Conservation (phyloP, 208 protist species). For the Leptomonas seymouri region DNA sequence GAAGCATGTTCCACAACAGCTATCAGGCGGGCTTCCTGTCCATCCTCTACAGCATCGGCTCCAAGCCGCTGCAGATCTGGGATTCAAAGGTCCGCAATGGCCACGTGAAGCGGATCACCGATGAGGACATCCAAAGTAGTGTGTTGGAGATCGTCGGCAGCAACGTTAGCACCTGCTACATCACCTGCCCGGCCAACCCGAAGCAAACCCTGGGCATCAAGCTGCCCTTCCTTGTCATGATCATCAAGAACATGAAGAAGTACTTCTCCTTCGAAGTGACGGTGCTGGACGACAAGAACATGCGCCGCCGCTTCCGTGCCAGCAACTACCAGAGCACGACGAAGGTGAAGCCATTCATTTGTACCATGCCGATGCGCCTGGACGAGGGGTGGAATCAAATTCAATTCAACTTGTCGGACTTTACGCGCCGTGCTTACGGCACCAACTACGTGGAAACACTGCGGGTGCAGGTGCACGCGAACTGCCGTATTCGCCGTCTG, state of each 20-base stretch:
- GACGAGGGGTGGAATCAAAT: conserved; percentile 99
- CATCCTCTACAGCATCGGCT: conserved; percentile 99
- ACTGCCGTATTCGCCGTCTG: conserved; percentile 98
- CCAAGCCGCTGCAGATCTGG: conserved; percentile 98
- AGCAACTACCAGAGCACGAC: conserved; percentile 99
- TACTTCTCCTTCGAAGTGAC: conserved; percentile 99
- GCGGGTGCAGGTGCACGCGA: conserved; percentile 98
- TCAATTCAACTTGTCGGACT: conserved; percentile 99
- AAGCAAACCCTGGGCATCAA: conserved; percentile 99
- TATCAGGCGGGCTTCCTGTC: conserved; percentile 99
- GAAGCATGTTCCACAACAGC: conserved; percentile 98
- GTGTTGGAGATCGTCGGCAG: conserved; percentile 99
- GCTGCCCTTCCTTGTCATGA: conserved; percentile 99
- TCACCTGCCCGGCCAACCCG: conserved; percentile 97
- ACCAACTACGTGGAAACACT: conserved; percentile 99
- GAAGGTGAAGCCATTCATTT: conserved; percentile 99
- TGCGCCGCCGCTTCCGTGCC: conserved; percentile 97
- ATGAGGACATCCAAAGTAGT: conserved; percentile 99
- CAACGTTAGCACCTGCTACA: conserved; percentile 98
- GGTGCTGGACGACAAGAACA: conserved; percentile 99
- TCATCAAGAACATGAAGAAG: conserved; percentile 99
- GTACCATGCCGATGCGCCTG: conserved; percentile 99
- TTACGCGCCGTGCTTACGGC: conserved; percentile 98
- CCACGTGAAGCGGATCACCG: conserved; percentile 99
- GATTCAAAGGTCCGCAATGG: conserved; percentile 98